These are phyloP conservation scores for Bruguiera gymnorhiza DNA, from an alignment of 345 rosid species.

Conservation along the genomic window DNA sequence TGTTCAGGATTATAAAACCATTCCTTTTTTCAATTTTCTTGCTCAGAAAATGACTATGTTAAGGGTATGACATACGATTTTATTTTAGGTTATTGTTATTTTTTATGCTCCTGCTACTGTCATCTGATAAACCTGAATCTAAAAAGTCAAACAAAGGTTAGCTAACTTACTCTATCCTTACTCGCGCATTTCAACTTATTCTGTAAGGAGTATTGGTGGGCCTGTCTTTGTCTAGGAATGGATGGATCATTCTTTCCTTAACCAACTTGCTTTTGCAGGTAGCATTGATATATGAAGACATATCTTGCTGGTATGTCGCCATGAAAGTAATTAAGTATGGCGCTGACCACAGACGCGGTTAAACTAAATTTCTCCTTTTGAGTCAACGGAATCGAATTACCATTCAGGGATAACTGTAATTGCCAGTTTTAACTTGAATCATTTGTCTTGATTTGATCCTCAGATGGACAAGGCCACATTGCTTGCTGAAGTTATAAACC, in stretches of 20 bases:
- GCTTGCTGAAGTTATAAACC: conserved; percentile 54
- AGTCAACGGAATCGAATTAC: neutral
- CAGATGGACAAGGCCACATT: conserved; percentile 80
- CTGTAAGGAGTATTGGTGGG: neutral
- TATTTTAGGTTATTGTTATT: no score
- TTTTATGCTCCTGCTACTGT: neutral
- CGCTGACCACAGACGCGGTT: neutral
- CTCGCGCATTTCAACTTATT: neutral
- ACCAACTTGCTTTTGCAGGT: conserved; percentile 23
- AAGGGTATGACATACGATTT: no score
- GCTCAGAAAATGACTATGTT: neutral
- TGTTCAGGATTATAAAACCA: neutral
- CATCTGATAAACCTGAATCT: neutral
- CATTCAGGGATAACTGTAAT: neutral
- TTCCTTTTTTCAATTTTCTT: neutral
- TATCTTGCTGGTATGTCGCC: conserved; percentile 27
- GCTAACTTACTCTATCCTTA: neutral
- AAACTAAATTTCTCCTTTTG: neutral
- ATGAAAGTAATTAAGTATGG: neutral
- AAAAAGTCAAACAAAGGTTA: neutral
- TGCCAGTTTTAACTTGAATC: neutral
- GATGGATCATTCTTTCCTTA: conserved; percentile 4
- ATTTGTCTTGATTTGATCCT: neutral
- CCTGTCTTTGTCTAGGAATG: conserved; percentile 5
- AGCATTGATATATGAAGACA: conserved; percentile 19